Evolutionary conservation across 225 moss, liverwort and hornwort species (phyloP).

Genomic region (Physcomitrellopsis africana): DNA sequence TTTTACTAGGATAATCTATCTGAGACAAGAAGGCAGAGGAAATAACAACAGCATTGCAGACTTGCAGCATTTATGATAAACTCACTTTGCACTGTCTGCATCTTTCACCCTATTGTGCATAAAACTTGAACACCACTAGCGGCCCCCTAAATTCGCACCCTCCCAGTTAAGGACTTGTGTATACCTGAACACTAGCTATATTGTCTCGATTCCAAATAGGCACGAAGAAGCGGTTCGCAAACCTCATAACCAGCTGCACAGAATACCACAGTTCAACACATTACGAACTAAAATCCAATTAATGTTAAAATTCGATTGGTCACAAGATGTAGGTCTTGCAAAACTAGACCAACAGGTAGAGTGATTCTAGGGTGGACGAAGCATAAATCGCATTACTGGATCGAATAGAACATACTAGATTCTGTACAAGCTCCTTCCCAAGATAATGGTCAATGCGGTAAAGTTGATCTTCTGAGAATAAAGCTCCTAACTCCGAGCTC

Average conservation of each 20-base stretch:
- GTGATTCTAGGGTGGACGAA: background rate
- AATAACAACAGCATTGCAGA: background rate
- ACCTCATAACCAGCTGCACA: conserved; percentile 88
- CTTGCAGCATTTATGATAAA: conserved; percentile 1
- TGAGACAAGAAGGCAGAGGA: background rate
- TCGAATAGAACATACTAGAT: conserved; percentile 44
- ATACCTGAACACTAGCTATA: conserved; percentile 80
- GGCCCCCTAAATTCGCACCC: background rate
- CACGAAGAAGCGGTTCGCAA: conserved; percentile 91
- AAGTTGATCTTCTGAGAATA: conserved; percentile 89
- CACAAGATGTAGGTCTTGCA: conserved; percentile 17
- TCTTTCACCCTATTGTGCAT: background rate
- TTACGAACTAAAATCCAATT: background rate
- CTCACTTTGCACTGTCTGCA: background rate
- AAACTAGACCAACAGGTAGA: background rate
- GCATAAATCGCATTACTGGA: background rate
- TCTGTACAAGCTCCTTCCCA: conserved; percentile 97
- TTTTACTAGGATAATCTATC: background rate
- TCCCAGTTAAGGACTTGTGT: background rate
- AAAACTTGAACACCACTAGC: conserved; percentile 16
- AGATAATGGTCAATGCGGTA: conserved; percentile 95
- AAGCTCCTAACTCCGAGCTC: conserved; percentile 67
- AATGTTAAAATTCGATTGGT: background rate
- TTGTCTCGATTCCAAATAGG: conserved; percentile 97
- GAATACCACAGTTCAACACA: background rate